A percentile compares a stretch with the other conserved stretches of the same genome.
Evolutionary conservation across 495 filamentous ascomycete species (phyloP).

Genomic region (Penicillium goetzii): DNA sequence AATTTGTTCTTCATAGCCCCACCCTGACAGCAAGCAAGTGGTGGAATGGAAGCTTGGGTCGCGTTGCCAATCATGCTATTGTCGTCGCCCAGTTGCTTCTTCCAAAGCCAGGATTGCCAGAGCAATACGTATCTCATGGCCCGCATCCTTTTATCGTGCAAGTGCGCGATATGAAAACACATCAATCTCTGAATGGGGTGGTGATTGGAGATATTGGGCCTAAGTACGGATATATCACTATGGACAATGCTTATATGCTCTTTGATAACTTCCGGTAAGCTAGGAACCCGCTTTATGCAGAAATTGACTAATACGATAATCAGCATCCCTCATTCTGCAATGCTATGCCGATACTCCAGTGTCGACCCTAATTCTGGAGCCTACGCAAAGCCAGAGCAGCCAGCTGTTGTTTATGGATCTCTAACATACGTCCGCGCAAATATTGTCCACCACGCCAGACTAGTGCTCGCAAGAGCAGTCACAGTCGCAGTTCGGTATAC

Average conservation of each 20-base stretch:
- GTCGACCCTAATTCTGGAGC: constrained; percentile 45
- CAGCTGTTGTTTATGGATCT: constrained; percentile 50
- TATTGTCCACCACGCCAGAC: constrained; percentile 52
- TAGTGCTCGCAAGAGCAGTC: constrained; percentile 51
- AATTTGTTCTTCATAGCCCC: constrained; percentile 53
- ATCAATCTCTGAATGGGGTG: constrained; percentile 46
- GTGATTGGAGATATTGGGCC: constrained; percentile 54
- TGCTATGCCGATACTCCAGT: constrained; percentile 49
- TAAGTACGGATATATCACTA: constrained; percentile 51
- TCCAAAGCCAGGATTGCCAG: constrained; percentile 29
- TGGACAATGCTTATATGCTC: constrained; percentile 58
- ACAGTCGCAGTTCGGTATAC: constrained; percentile 53
- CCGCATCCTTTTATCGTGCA: constrained; percentile 55
- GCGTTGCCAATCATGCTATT: constrained; percentile 48
- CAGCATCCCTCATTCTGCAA: constrained; percentile 49
- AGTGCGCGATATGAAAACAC: constrained; percentile 49
- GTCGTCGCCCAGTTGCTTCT: constrained; percentile 52
- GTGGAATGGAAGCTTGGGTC: constrained; percentile 55
- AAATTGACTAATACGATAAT: neutral
- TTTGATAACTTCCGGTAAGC: constrained; percentile 45
- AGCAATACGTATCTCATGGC: constrained; percentile 41
- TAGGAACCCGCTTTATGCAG: neutral
- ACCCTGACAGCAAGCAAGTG: constrained; percentile 54
- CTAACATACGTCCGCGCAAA: constrained; percentile 50
- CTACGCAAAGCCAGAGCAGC: constrained; percentile 44